A percentile compares a stretch with the other conserved stretches of the same genome.
Evolutionary conservation across 2,329 filamentous ascomycete genomes (phyloP).

Genomic region (Calonectria montana): DNA sequence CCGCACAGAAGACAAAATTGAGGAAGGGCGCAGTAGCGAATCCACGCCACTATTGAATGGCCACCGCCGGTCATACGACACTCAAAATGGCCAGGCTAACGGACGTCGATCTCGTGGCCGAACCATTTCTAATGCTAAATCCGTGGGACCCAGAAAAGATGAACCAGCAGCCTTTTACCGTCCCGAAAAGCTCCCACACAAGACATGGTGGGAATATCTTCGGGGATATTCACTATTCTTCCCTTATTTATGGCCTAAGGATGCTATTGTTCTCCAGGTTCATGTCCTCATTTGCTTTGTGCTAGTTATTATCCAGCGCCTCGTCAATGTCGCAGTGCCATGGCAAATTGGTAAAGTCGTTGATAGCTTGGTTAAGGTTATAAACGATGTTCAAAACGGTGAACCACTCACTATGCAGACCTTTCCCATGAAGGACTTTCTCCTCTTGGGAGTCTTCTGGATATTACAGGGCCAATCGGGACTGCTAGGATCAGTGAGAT

Average conservation of each 20-base stretch:
- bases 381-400: constrained; percentile 59
- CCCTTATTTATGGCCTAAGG: constrained; percentile 95
- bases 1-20: constrained; percentile 49
- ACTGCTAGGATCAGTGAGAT: constrained; percentile 83
- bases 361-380: constrained; percentile 70
- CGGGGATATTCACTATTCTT: constrained; percentile 94
- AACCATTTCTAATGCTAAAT: constrained; percentile 53
- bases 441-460: constrained; percentile 72
- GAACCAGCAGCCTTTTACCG: constrained; percentile 86
- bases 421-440: constrained; percentile 51
- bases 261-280: constrained; percentile 77
- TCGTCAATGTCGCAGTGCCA: constrained; percentile 89
- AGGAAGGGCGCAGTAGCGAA: constrained; percentile 63
- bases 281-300: constrained; percentile 85
- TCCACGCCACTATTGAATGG: constrained; percentile 71
- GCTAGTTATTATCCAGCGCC: constrained; percentile 82
- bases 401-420: constrained; percentile 47
- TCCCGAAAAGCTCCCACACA: constrained; percentile 85
- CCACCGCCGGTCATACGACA: constrained; percentile 50
- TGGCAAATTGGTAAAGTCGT: constrained; percentile 84
- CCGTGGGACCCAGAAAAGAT: constrained; percentile 58
- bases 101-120: constrained; percentile 49
- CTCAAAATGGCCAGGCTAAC: constrained; percentile 44
- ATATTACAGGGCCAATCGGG: constrained; percentile 92
- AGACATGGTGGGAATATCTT: constrained; percentile 96